phyloP scores from a whole-genome alignment of 2,329 filamentous ascomycete genomes.

The Acrocalymma vagum region DNA sequence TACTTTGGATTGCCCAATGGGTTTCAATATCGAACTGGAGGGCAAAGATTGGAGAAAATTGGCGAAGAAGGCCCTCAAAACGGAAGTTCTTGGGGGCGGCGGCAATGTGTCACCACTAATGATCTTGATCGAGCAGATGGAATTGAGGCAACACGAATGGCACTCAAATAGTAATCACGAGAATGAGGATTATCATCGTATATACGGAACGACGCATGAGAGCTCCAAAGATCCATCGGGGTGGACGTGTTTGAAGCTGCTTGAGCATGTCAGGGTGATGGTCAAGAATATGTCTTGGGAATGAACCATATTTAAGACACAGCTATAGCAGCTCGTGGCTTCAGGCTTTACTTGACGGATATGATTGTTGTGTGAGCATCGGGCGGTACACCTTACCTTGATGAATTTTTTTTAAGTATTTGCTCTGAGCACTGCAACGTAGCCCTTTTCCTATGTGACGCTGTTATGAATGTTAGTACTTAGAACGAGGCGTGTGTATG shows the following conservation, averaged over 20 bases:
- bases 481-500: too few relatives aligned
- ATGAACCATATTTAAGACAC: not conserved
- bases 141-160: slow-evolving; percentile 54
- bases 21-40: slow-evolving; percentile 55
- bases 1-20: slow-evolving; percentile 51
- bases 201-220: too few relatives aligned
- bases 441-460: too few relatives aligned
- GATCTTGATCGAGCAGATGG: slow-evolving; percentile 47
- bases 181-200: too few relatives aligned
- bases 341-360: not conserved
- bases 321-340: not conserved
- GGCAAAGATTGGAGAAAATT: slow-evolving; percentile 54
- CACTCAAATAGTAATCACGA: too few relatives aligned
- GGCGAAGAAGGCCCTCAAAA: slow-evolving; percentile 55
- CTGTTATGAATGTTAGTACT: too few relatives aligned
- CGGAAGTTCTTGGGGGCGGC: slow-evolving; percentile 52
- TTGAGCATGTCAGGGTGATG: slow-evolving; percentile 17
- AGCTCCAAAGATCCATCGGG: too few relatives aligned
- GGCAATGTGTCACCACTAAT: slow-evolving; percentile 39
- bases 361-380: too few relatives aligned
- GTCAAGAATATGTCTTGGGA: slow-evolving; percentile 23
- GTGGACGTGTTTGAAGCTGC: slow-evolving; percentile 21
- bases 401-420: too few relatives aligned
- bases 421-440: too few relatives aligned
- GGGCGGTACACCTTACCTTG: too few relatives aligned